These are phyloP conservation scores for sweet orange (Citrus sinensis) DNA, from an alignment of 345 rosid genomes.

Conservation along the genomic window DNA sequence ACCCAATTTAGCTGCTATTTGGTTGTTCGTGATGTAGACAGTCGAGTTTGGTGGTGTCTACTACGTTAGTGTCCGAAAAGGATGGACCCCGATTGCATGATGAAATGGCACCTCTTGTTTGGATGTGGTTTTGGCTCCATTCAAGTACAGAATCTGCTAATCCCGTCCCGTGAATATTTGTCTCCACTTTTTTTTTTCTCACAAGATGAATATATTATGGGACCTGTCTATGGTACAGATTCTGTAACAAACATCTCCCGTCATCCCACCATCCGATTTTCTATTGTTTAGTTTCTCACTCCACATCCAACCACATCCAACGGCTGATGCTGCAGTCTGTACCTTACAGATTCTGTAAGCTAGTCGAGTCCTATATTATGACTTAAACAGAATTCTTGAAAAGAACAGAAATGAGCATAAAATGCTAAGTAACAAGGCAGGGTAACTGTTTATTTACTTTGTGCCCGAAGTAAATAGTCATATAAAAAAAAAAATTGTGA, in stretches of 20 bases:
- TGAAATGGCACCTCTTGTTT: background rate
- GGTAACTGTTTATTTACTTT: background rate
- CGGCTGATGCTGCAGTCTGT: too few relatives aligned
- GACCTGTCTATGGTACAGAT: too few relatives aligned
- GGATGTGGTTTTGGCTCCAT: background rate
- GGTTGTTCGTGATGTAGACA: background rate
- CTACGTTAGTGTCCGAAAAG: background rate
- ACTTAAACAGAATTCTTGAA: background rate
- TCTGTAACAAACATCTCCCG: too few relatives aligned
- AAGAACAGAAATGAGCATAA: background rate
- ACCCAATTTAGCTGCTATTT: background rate
- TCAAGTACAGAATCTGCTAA: background rate
- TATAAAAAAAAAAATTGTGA: too few relatives aligned
- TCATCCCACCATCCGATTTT: too few relatives aligned
- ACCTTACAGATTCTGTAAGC: too few relatives aligned
- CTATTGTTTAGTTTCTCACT: too few relatives aligned
- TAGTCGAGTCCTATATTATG: too few relatives aligned
- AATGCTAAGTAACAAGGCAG: background rate
- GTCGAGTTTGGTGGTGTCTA: background rate
- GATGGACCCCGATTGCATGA: background rate
- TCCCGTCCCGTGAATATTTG: constrained; percentile 1
- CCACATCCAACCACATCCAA: too few relatives aligned
- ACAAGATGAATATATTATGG: background rate
- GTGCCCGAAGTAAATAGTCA: too few relatives aligned
- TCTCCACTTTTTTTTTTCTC: background rate